Conservation (phyloP, 2,329 filamentous ascomycete genomes). For the Verruconis gallopava region DNA sequence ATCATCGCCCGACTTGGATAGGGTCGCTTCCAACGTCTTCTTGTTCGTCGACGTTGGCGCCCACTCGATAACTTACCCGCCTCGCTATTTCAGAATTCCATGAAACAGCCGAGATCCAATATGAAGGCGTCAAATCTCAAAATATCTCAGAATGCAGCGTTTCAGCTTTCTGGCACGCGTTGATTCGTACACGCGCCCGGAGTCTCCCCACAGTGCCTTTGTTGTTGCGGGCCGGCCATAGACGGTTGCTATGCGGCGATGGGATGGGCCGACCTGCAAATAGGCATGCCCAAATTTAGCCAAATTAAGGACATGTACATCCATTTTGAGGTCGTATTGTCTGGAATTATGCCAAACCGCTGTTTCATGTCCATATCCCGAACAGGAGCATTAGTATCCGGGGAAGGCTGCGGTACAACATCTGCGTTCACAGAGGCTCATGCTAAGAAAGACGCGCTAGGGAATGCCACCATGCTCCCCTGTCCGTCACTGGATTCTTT, state of each 20-base stretch:
- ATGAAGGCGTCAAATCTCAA: not conserved
- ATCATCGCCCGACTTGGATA: too few species aligned
- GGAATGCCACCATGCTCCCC: too few species aligned
- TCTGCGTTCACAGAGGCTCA: too few species aligned
- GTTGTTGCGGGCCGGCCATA: not conserved
- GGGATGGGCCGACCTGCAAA: not conserved
- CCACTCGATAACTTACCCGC: not conserved
- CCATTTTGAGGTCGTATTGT: not conserved
- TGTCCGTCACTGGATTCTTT: constrained; percentile 1
- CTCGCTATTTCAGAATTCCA: not conserved
- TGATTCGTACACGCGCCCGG: not conserved
- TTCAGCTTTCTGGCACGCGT: not conserved
- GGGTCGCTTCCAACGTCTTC: too few species aligned
- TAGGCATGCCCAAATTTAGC: not conserved
- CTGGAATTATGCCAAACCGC: not conserved
- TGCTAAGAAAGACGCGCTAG: too few species aligned
- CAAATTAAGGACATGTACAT: not conserved
- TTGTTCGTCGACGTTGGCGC: not conserved
- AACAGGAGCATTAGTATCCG: not conserved
- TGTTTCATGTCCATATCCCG: not conserved
- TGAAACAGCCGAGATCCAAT: not conserved
- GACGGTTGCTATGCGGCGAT: not conserved
- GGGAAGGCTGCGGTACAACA: too few species aligned
- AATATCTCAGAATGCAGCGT: constrained; percentile 1
- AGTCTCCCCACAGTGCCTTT: too few species aligned